phyloP scores from a whole-genome alignment of 768 basidiomycete species.

The Tylopilus sp. region DNA sequence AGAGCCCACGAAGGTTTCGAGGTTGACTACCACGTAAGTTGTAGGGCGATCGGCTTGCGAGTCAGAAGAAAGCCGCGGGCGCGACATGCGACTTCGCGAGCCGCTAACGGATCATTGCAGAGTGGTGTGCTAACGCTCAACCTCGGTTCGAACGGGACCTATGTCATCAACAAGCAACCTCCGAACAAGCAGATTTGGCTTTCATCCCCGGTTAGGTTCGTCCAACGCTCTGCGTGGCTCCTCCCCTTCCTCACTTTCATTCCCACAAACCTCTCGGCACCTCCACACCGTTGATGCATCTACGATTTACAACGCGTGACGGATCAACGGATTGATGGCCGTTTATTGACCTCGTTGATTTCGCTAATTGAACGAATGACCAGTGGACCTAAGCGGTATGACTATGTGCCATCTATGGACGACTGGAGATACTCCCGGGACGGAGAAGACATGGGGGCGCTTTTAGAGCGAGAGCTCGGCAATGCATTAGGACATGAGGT shows the following conservation, averaged over 20 bases:
- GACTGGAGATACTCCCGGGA: constrained; percentile 81
- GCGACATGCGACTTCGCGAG: neutral
- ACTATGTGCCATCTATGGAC: constrained; percentile 54
- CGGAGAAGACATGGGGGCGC: constrained; percentile 49
- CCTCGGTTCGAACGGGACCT: constrained; percentile 75
- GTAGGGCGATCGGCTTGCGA: neutral
- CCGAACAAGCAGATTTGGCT: constrained; percentile 98
- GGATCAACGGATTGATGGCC: neutral
- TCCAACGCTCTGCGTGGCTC: constrained; percentile 4
- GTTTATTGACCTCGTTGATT: neutral
- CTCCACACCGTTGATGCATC: neutral
- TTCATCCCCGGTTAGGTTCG: constrained; percentile 81
- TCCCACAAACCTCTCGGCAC: neutral
- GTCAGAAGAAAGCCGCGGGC: neutral
- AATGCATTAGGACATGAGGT: constrained; percentile 36
- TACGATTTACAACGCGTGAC: constrained; percentile 1
- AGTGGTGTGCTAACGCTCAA: constrained; percentile 87
- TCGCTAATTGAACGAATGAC: constrained; percentile 1
- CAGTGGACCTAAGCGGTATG: constrained; percentile 92
- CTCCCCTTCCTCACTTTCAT: constrained; percentile 1
- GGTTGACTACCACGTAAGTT: constrained; percentile 83
- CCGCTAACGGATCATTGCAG: constrained; percentile 39
- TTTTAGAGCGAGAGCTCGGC: constrained; percentile 72
- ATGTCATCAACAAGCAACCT: constrained; percentile 96
- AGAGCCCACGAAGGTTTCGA: constrained; percentile 58